A percentile compares a stretch with the other conserved stretches of the same genome.
Evolutionary conservation across 208 protist genomes (phyloP).

Genomic region (Porcisia deanei): DNA sequence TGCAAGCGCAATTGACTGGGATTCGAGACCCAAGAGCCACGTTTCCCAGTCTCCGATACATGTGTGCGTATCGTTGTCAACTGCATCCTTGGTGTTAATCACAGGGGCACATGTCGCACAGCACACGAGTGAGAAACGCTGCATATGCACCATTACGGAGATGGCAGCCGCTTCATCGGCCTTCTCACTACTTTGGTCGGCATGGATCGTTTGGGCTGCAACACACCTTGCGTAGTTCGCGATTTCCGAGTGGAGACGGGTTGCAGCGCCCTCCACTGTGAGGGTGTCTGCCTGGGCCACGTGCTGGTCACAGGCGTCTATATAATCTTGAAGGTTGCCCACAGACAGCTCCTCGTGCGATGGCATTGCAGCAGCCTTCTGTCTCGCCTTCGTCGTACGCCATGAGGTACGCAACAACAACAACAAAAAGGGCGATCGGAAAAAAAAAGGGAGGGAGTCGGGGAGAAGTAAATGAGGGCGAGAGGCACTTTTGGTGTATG

Average conservation of each 20-base stretch:
- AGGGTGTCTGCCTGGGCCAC: neutral
- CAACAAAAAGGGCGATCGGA: neutral
- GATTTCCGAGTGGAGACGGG: neutral
- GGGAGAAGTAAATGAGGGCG: neutral
- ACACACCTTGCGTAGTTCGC: neutral
- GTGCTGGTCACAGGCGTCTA: neutral
- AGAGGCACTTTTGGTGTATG: neutral
- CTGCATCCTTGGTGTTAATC: neutral
- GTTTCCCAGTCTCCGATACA: conserved; percentile 4
- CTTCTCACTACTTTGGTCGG: neutral
- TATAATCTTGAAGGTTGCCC: neutral
- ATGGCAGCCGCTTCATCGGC: neutral
- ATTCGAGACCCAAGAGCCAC: neutral
- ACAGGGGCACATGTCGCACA: neutral
- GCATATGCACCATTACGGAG: conserved; percentile 6
- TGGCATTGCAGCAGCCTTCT: neutral
- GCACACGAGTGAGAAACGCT: conserved; percentile 4
- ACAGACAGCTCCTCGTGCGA: neutral
- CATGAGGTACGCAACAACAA: neutral
- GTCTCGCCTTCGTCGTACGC: neutral
- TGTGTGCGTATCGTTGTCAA: neutral
- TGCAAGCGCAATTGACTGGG: neutral
- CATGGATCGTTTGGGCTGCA: neutral
- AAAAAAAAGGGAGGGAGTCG: neutral
- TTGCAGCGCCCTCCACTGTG: neutral